Conservation (phyloP, 1,139 yeast genomes). For the Taphrina wiesneri region DNA sequence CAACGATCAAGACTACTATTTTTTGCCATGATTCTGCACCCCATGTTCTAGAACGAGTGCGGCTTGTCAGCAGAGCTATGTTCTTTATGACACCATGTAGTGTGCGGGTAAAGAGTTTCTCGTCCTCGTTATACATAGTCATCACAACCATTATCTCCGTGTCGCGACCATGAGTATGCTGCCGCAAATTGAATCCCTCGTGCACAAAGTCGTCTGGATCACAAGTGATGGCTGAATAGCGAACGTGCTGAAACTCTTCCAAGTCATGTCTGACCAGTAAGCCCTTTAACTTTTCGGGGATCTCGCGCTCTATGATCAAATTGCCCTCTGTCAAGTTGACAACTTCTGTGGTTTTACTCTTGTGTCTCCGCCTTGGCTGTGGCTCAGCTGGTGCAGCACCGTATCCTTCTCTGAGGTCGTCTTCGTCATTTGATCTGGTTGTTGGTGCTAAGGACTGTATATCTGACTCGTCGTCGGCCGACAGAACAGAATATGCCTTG, state of each 20-base stretch:
- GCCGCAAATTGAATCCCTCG: slow-evolving; percentile 64
- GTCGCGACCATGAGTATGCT: slow-evolving; percentile 63
- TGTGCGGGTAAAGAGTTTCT: slow-evolving; percentile 67
- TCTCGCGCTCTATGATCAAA: slow-evolving; percentile 85
- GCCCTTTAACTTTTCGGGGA: slow-evolving; percentile 79
- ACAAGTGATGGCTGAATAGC: slow-evolving; percentile 80
- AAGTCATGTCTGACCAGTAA: slow-evolving; percentile 79
- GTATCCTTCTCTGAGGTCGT: background rate
- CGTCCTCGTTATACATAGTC: slow-evolving; percentile 82
- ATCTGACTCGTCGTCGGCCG: slow-evolving; percentile 4
- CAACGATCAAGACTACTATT: slow-evolving; percentile 81
- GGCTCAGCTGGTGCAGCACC: slow-evolving; percentile 44
- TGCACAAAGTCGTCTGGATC: slow-evolving; percentile 65
- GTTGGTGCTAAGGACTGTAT: background rate
- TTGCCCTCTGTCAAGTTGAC: slow-evolving; percentile 74
- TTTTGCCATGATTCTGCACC: slow-evolving; percentile 96
- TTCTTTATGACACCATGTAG: slow-evolving; percentile 83
- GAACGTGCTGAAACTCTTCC: slow-evolving; percentile 88
- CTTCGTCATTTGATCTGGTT: background rate
- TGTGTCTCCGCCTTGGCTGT: slow-evolving; percentile 58
- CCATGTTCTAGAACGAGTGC: slow-evolving; percentile 83
- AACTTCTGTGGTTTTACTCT: slow-evolving; percentile 59
- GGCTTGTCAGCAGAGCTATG: slow-evolving; percentile 78
- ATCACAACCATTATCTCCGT: slow-evolving; percentile 74
- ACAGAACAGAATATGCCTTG: slow-evolving; percentile 3